These are phyloP conservation scores for Metarhizium guizhouense DNA, from an alignment of 2,329 filamentous ascomycete genomes.

Conservation along the genomic window DNA sequence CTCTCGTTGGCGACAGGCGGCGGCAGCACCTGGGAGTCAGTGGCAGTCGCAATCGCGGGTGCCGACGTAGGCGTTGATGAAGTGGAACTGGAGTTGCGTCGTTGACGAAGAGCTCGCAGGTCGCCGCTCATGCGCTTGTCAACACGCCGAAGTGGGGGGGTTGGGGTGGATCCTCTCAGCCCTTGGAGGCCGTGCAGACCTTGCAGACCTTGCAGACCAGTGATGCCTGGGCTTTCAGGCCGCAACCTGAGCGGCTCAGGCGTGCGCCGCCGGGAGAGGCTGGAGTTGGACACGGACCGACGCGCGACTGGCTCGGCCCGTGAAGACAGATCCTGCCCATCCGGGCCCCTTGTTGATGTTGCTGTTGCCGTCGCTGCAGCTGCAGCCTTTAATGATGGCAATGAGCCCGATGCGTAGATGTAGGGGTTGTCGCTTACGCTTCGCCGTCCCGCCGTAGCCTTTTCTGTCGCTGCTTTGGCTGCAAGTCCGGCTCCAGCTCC, in stretches of 20 bases:
- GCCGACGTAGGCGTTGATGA: neutral
- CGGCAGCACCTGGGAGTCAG: constrained; percentile 8
- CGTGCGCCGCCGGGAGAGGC: constrained; percentile 38
- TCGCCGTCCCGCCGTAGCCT: constrained; percentile 11
- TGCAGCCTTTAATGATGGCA: neutral
- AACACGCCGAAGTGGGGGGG: constrained; percentile 63
- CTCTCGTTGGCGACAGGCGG: constrained; percentile 80
- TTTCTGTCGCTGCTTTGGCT: neutral
- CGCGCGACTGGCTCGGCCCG: constrained; percentile 20
- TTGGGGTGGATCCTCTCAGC: constrained; percentile 28
- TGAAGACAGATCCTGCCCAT: constrained; percentile 8
- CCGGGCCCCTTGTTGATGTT: neutral
- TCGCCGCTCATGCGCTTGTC: constrained; percentile 66
- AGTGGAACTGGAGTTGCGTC: constrained; percentile 16
- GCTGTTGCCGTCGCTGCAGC: neutral
- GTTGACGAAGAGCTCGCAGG: constrained; percentile 38
- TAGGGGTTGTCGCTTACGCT: constrained; percentile 7
- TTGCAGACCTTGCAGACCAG: constrained; percentile 7
- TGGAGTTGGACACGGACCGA: constrained; percentile 42
- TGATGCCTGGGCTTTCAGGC: constrained; percentile 54
- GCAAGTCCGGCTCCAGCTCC: neutral
- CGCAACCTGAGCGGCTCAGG: constrained; percentile 46
- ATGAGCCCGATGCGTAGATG: neutral
- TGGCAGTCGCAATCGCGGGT: neutral
- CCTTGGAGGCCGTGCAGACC: constrained; percentile 10